Evolutionary conservation across 1,284 basidiomycete species (phyloP), one percentile per base, ranked within the genome.

Genomic region (Erythrobasidium hasegawianum): DNA sequence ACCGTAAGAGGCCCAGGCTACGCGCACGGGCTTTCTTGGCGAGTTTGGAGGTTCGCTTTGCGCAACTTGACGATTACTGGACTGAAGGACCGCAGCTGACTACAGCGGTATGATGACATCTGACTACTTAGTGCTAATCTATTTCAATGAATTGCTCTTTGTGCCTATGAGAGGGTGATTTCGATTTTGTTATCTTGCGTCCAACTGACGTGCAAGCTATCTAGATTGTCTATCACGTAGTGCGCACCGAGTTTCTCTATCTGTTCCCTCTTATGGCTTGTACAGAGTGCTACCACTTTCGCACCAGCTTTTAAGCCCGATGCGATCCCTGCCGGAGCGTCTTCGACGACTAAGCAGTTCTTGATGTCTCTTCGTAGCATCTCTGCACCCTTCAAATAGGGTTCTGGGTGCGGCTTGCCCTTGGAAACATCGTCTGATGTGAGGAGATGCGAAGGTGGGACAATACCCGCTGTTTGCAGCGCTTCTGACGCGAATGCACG

Each of bases 181-280:
- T 24, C n/a, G 4, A 47, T 47, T 14, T 24, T 47, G n/a, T 24
- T 24, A 18, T 47, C 45, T 4, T n/a, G n/a, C 45, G 45, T 47
- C 45, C 45, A 47, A 8, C 22, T 24, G n/a, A 47, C n/a, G n/a
- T 47, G 27, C n/a, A 55, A n/a, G n/a, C 24, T n/a, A 8, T 55
- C 53, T 8, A 55, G 16, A 8, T 18, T 29, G 4, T 55, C 53
- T 18, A 47, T 47, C n/a, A 47, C 45, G 45, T 18, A 24, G 16
- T 47, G n/a, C 45, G 45, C 45, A 16, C 45, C 45, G 8, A 47
- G 45, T n/a, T 47, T 24, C 45, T n/a, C n/a, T 47, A 47, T 24
- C 14, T 47, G n/a, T n/a, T 47, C 45, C n/a, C 45, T 4, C n/a
- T 24, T n/a, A 24, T 47, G 45, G 45, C 45, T 47, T 14, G 45